Percentiles rank a stretch among this genome's conserved stretches.
Conservation (phyloP, 2,329 filamentous ascomycete species). For the Dothistroma septosporum region DNA sequence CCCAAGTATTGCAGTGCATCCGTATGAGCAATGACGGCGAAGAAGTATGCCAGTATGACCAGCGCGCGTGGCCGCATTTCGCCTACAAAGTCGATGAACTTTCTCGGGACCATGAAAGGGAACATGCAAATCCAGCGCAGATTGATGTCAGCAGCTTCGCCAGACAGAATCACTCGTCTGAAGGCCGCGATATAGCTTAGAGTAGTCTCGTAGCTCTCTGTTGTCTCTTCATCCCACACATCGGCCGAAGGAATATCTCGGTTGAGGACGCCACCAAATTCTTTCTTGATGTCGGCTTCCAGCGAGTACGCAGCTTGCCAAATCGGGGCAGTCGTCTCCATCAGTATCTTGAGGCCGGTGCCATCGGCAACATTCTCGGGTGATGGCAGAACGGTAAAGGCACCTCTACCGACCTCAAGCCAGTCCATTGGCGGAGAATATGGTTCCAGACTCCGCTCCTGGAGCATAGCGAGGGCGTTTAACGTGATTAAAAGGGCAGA, state of each 20-base stretch:
- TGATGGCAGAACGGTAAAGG: constrained; percentile 26
- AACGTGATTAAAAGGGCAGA: constrained; percentile 29
- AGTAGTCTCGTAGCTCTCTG: constrained; percentile 28
- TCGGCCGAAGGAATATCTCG: constrained; percentile 21
- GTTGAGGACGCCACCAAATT: constrained; percentile 25
- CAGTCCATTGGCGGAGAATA: constrained; percentile 34
- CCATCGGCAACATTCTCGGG: constrained; percentile 22
- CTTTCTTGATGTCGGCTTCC: constrained; percentile 20
- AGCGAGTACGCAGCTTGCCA: constrained; percentile 21
- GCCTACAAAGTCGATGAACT: constrained; percentile 32
- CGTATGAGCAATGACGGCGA: constrained; percentile 31
- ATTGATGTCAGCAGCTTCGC: constrained; percentile 26
- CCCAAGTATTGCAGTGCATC: constrained; percentile 31
- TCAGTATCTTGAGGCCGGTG: constrained; percentile 23
- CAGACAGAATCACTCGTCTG: constrained; percentile 23
- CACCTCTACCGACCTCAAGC: constrained; percentile 31
- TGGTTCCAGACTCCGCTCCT: constrained; percentile 26
- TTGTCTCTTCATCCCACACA: constrained; percentile 23
- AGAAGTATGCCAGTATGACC: constrained; percentile 35
- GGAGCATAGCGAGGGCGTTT: constrained; percentile 30
- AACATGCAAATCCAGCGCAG: constrained; percentile 34
- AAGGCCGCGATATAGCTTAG: constrained; percentile 31
- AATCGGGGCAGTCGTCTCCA: constrained; percentile 25
- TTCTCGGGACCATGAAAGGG: constrained; percentile 30
- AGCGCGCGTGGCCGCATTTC: constrained; percentile 33